Evolutionary conservation across 1,284 basidiomycete species (phyloP).

Genomic region (Rhodotorula mucilaginosa): DNA sequence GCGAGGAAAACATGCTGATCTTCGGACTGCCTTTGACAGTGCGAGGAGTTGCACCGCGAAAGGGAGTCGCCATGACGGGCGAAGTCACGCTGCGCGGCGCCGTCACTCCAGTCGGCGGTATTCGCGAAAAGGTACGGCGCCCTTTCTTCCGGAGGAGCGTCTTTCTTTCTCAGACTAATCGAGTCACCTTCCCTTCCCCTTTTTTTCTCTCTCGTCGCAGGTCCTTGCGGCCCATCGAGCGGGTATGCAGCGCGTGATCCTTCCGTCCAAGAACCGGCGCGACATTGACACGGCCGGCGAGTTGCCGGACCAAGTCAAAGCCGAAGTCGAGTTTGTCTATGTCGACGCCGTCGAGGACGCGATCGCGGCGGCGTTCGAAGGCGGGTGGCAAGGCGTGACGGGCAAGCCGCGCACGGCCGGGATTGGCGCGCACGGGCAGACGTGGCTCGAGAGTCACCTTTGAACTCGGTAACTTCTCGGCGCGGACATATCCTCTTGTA

Average conservation of each 20-base stretch:
- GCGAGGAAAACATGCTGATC: neutral
- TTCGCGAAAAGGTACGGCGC: slow-evolving; percentile 67
- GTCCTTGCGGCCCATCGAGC: slow-evolving; percentile 79
- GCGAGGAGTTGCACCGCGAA: slow-evolving; percentile 21
- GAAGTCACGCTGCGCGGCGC: slow-evolving; percentile 64
- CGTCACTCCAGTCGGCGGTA: slow-evolving; percentile 76
- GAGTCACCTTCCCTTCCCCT: no score
- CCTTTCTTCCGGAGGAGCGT: no score
- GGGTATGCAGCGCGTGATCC: slow-evolving; percentile 71
- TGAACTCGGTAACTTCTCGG: neutral
- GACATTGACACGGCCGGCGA: slow-evolving; percentile 73
- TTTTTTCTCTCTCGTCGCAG: slow-evolving; percentile 55
- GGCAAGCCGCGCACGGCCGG: neutral
- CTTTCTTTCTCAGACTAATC: neutral
- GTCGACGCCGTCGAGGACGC: slow-evolving; percentile 74
- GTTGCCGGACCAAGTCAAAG: slow-evolving; percentile 66
- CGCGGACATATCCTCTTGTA: neutral
- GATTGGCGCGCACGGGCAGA: neutral
- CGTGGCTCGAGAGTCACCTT: neutral
- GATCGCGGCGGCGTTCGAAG: slow-evolving; percentile 67
- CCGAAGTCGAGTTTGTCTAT: slow-evolving; percentile 73
- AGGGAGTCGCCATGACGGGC: slow-evolving; percentile 70
- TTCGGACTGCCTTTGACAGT: slow-evolving; percentile 15
- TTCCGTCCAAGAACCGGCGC: slow-evolving; percentile 77
- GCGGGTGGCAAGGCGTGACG: neutral